Evolutionary conservation across 2,329 filamentous ascomycete species (phyloP).

Genomic region (Aspergillus tamarii): DNA sequence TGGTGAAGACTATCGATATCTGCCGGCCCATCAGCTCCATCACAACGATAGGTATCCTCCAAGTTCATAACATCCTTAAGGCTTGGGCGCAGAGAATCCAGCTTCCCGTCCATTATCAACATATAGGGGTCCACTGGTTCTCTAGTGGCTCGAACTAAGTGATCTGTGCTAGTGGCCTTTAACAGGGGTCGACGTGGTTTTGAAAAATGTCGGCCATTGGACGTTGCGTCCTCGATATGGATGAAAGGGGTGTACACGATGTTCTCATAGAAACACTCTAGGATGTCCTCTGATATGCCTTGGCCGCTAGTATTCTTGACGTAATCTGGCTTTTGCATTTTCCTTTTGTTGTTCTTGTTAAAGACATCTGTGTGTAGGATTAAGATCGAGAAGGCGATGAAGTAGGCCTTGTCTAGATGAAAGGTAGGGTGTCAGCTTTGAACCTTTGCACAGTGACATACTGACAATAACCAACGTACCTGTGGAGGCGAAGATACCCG

Average conservation of each 20-base stretch:
- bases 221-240: constrained; percentile 86
- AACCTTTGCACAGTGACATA: neutral
- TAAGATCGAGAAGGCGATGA: constrained; percentile 93
- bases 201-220: constrained; percentile 70
- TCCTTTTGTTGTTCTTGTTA: constrained; percentile 99
- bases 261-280: constrained; percentile 98
- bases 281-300: constrained; percentile 87
- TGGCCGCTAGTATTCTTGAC: constrained; percentile 92
- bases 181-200: constrained; percentile 74
- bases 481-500: constrained; percentile 85
- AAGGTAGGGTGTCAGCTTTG: constrained; percentile 1
- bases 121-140: constrained; percentile 96
- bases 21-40: constrained; percentile 73
- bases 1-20: constrained; percentile 82
- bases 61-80: constrained; percentile 90
- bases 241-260: constrained; percentile 98
- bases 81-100: constrained; percentile 80
- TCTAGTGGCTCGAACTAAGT: constrained; percentile 66
- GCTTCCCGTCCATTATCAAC: constrained; percentile 84
- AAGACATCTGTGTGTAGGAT: constrained; percentile 99
- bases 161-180: constrained; percentile 65
- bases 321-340: constrained; percentile 96
- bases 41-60: constrained; percentile 88
- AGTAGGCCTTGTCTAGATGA: constrained; percentile 82
- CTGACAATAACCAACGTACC: constrained; percentile 41